phyloP scores from a whole-genome alignment of 2,329 filamentous ascomycete genomes.

The Trichoderma oligosporum region DNA sequence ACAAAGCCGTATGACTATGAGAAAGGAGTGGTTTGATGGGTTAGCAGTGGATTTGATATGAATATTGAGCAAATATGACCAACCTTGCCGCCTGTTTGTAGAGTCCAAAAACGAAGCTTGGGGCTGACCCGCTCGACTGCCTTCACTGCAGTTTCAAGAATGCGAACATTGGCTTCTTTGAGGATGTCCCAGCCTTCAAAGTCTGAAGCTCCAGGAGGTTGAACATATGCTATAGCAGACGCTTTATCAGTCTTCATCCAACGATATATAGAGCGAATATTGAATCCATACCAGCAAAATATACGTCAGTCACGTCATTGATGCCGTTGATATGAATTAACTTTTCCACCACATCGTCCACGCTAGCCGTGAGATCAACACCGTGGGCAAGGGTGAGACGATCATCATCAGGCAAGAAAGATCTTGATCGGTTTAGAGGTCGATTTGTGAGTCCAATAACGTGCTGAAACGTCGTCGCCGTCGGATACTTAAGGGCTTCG shows the following conservation, averaged over 20 bases:
- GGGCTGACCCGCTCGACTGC: slow-evolving; percentile 7
- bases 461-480: background rate
- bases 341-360: slow-evolving; percentile 11
- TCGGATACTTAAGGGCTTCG: slow-evolving; percentile 9
- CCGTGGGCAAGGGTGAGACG: slow-evolving; percentile 2
- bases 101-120: slow-evolving; percentile 2
- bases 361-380: background rate
- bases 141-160: slow-evolving; percentile 7
- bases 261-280: too few species aligned
- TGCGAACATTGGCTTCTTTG: slow-evolving; percentile 8
- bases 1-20: slow-evolving; percentile 4
- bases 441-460: slow-evolving; percentile 9
- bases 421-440: background rate
- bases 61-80: background rate
- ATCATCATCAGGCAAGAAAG: slow-evolving; percentile 5
- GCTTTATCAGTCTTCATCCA: background rate
- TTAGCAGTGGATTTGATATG: background rate
- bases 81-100: slow-evolving; percentile 17
- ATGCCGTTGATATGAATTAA: slow-evolving; percentile 8
- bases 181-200: slow-evolving; percentile 13
- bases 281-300: slow-evolving; percentile 3
- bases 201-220: slow-evolving; percentile 9
- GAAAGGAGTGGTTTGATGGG: background rate
- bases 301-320: slow-evolving; percentile 11
- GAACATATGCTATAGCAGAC: background rate